These are phyloP conservation scores for Candida anutae DNA, from an alignment of 1,139 yeast genomes.

Conservation along the genomic window DNA sequence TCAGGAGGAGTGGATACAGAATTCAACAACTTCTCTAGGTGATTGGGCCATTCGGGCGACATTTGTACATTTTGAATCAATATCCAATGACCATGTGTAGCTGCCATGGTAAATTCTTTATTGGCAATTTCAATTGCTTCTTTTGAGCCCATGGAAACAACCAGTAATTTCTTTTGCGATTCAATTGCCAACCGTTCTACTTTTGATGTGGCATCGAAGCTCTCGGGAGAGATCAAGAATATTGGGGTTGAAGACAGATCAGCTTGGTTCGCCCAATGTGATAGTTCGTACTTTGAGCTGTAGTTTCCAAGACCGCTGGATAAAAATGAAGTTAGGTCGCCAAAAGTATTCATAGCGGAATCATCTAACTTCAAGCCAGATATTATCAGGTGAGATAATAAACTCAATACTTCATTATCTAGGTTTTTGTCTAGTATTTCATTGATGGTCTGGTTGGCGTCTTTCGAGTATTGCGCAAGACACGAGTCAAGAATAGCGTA, in stretches of 20 bases:
- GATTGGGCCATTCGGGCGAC: slow-evolving; percentile 56
- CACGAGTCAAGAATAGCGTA: slow-evolving; percentile 5
- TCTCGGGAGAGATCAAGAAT: slow-evolving; percentile 52
- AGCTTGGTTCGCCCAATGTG: slow-evolving; percentile 12
- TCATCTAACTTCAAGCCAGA: slow-evolving; percentile 9
- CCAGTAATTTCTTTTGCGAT: slow-evolving; percentile 17
- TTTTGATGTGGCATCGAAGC: slow-evolving; percentile 59
- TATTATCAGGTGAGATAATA: slow-evolving; percentile 7
- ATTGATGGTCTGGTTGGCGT: slow-evolving; percentile 3
- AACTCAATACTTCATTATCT: slow-evolving; percentile 12
- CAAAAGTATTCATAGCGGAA: slow-evolving; percentile 13
- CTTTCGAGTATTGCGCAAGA: slow-evolving; percentile 6
- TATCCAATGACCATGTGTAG: slow-evolving; percentile 54
- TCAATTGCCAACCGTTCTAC: slow-evolving; percentile 38
- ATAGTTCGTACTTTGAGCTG: slow-evolving; percentile 20
- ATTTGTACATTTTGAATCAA: slow-evolving; percentile 73
- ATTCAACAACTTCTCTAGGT: slow-evolving; percentile 40
- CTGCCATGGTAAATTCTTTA: slow-evolving; percentile 39
- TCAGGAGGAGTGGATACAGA: slow-evolving; percentile 8
- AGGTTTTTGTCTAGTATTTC: slow-evolving; percentile 6
- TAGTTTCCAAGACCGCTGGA: slow-evolving; percentile 18
- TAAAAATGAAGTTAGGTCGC: slow-evolving; percentile 12
- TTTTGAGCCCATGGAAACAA: slow-evolving; percentile 68
- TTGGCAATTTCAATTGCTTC: slow-evolving; percentile 60
- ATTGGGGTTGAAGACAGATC: slow-evolving; percentile 23